phyloP scores from a whole-genome alignment of 805 yeast genomes.

The Pichia deserticola region DNA sequence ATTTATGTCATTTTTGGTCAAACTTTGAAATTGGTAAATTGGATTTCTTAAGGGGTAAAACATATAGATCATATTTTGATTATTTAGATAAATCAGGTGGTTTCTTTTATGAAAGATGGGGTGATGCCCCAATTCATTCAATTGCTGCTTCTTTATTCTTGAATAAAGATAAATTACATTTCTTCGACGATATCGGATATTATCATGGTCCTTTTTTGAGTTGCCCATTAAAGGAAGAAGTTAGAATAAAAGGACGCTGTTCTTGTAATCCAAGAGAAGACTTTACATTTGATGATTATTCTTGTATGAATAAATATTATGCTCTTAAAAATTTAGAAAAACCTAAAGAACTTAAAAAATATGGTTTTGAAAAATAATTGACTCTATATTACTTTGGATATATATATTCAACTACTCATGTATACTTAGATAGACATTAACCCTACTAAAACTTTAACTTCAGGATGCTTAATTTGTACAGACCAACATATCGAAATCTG shows the following conservation, averaged over 20 bases:
- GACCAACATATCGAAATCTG: too few species aligned
- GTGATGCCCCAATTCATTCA: conserved; percentile 90
- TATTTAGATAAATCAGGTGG: conserved; percentile 76
- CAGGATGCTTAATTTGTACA: too few species aligned
- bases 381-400: too few species aligned
- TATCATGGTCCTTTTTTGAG: conserved; percentile 74
- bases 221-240: conserved; percentile 63
- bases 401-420: not conserved
- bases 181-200: conserved; percentile 81
- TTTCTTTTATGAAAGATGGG: conserved; percentile 92
- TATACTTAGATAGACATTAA: not conserved
- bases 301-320: conserved; percentile 60
- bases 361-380: conserved; percentile 10
- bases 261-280: conserved; percentile 66
- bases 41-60: conserved; percentile 66
- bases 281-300: conserved; percentile 66
- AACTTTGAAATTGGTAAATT: conserved; percentile 78
- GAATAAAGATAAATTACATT: conserved; percentile 62
- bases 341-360: conserved; percentile 61
- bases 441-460: too few species aligned
- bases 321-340: conserved; percentile 45
- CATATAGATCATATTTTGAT: conserved; percentile 65
- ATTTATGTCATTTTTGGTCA: conserved; percentile 87
- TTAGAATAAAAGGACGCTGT: conserved; percentile 59
- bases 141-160: conserved; percentile 77